Conservation (phyloP, 2,329 filamentous ascomycete genomes). For the Helotiales sp. region DNA sequence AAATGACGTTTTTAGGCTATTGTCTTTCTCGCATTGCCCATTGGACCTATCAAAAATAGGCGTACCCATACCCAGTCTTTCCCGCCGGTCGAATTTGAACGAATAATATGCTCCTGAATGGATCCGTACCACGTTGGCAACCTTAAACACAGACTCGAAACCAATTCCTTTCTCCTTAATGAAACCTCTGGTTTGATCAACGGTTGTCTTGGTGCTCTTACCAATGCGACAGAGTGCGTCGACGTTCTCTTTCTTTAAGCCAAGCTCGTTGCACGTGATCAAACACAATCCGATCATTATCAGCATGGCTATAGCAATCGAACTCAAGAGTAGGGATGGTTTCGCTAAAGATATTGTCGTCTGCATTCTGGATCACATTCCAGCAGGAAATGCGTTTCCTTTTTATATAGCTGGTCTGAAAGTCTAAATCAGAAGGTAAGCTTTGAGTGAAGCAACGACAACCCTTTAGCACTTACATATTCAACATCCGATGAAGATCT, state of each 20-base stretch:
- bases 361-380: slow-evolving; percentile 43
- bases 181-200: slow-evolving; percentile 14
- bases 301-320: slow-evolving; percentile 34
- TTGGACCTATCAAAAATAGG: no score
- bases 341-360: no score
- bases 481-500: no score
- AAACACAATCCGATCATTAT: slow-evolving; percentile 35
- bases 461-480: no score
- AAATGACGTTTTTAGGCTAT: no score
- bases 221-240: slow-evolving; percentile 40
- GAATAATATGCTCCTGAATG: slow-evolving; percentile 33
- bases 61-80: slow-evolving; percentile 11
- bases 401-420: slow-evolving; percentile 44
- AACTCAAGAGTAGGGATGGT: slow-evolving; percentile 34
- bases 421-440: no score
- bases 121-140: slow-evolving; percentile 39
- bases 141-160: slow-evolving; percentile 39
- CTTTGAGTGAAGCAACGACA: no score
- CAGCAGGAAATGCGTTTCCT: slow-evolving; percentile 28
- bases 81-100: slow-evolving; percentile 25
- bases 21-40: no score
- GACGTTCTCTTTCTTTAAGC: slow-evolving; percentile 38
- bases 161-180: slow-evolving; percentile 40
- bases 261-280: slow-evolving; percentile 39
- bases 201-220: slow-evolving; percentile 41